Base-by-base conservation (phyloP, 2,329 filamentous ascomycete genomes). In the Sporothrix inflata region DNA sequence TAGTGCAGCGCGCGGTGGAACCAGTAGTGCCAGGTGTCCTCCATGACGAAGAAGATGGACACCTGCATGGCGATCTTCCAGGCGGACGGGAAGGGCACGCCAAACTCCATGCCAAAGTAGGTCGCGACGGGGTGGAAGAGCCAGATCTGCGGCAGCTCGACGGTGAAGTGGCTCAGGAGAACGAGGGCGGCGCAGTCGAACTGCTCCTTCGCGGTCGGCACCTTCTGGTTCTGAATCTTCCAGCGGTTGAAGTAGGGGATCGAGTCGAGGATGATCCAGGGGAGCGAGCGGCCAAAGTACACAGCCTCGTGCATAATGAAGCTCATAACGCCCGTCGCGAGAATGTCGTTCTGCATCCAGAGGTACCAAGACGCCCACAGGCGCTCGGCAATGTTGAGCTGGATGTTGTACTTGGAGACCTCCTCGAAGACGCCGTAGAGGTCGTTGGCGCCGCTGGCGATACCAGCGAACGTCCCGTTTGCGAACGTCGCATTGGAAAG, bases 11-110 rank as follows among this genome's bases (percentile, higher is more conserved):
- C 89, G 77, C 96, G 94, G 85, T 99, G 96, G 77, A 90, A 90
- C 91, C 94, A 98, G 87, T 99, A 99, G 84, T 99, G 96, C 96
- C 96, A 99, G 76, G 95, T 86, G 83, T 99, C 96, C 83, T 99
- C 96, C 79, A 98, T 84, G 73, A 98, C 88, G 84, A 99, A 99
- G 87, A 98, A 97, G 80, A 98, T 87, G 74, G 91, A 88, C 77
- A 99, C 95, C 79, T 99, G 96, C 80, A 92, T 90, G 75, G 91
- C 92, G 87, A 99, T 98, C 79, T 91, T 98, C 84, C 88, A 92
- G 76, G 91, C 78, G 14, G 92, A 86, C 45, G 96, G 96, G 86
- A 99, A 99, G 11, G 95, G 96, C 66, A 97, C 93, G 74, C 90
- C 89, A 76, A 93, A 97, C 73, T 91, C 87, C 83, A 99, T 91